These are phyloP conservation scores for Metschnikowia noctiluminum DNA, from an alignment of 805 yeast species.

Conservation along the genomic window DNA sequence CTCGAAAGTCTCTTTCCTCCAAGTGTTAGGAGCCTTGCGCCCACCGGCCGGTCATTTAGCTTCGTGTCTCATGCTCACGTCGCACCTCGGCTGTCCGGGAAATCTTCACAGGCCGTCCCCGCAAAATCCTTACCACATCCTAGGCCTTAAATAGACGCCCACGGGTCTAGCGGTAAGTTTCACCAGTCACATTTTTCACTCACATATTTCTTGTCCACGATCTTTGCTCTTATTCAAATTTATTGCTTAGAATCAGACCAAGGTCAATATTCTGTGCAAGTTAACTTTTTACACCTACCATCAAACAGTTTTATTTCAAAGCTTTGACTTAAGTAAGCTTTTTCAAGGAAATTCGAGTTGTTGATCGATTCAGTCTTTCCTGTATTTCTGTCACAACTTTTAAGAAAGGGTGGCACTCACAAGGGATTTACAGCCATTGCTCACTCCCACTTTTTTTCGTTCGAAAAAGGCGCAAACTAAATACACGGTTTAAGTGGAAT, in stretches of 20 bases:
- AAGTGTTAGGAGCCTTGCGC: background rate
- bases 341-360: background rate
- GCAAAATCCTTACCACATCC: slow-evolving; percentile 7
- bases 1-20: no score
- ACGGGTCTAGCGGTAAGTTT: background rate
- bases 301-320: no score
- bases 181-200: background rate
- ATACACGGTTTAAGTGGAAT: no score
- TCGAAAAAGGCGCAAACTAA: background rate
- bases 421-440: background rate
- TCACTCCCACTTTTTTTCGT: background rate
- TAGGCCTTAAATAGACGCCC: background rate
- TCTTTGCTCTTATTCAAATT: no score
- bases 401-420: no score
- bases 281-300: no score
- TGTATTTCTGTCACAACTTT: background rate
- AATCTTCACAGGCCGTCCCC: slow-evolving; percentile 16
- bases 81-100: slow-evolving; percentile 14
- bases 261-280: background rate
- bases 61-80: background rate
- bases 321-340: no score
- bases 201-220: background rate
- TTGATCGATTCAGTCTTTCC: background rate
- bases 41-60: no score
- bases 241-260: background rate